Evolutionary conservation across 1,139 yeast species (phyloP).

Genomic region (Pichiaceae sp.): DNA sequence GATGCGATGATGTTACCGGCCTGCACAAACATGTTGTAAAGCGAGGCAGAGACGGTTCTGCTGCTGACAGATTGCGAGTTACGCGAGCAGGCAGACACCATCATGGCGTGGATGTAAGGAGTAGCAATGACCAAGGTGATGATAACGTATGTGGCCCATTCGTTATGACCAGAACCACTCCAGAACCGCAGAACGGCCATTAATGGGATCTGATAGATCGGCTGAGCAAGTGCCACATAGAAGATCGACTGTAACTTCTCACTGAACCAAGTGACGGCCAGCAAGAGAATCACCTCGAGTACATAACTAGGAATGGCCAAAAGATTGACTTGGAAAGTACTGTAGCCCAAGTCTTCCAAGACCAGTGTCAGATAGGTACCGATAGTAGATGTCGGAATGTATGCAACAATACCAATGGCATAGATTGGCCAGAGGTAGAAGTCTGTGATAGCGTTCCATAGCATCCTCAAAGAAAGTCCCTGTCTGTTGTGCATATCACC

Average conservation of each 20-base stretch:
- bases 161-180: slow-evolving; percentile 36
- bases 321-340: slow-evolving; percentile 45
- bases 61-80: slow-evolving; percentile 53
- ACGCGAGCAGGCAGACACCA: slow-evolving; percentile 53
- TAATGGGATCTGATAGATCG: slow-evolving; percentile 31
- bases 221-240: slow-evolving; percentile 27
- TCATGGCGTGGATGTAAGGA: slow-evolving; percentile 47
- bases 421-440: slow-evolving; percentile 56
- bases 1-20: slow-evolving; percentile 41
- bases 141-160: slow-evolving; percentile 48
- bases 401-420: slow-evolving; percentile 39
- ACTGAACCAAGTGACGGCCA: slow-evolving; percentile 30
- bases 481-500: slow-evolving; percentile 64
- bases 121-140: slow-evolving; percentile 37
- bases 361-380: slow-evolving; percentile 42
- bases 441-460: slow-evolving; percentile 35
- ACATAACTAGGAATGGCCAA: slow-evolving; percentile 42
- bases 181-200: slow-evolving; percentile 40
- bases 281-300: slow-evolving; percentile 29
- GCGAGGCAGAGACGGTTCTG: slow-evolving; percentile 53
- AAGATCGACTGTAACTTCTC: slow-evolving; percentile 33
- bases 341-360: slow-evolving; percentile 45
- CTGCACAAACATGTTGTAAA: slow-evolving; percentile 57
- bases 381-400: slow-evolving; percentile 35
- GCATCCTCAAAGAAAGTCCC: slow-evolving; percentile 32